A percentile compares a stretch with the other conserved stretches of the same genome.
Conservation (phyloP, 2,329 filamentous ascomycete species). For the Ophiostoma angusticollis region DNA sequence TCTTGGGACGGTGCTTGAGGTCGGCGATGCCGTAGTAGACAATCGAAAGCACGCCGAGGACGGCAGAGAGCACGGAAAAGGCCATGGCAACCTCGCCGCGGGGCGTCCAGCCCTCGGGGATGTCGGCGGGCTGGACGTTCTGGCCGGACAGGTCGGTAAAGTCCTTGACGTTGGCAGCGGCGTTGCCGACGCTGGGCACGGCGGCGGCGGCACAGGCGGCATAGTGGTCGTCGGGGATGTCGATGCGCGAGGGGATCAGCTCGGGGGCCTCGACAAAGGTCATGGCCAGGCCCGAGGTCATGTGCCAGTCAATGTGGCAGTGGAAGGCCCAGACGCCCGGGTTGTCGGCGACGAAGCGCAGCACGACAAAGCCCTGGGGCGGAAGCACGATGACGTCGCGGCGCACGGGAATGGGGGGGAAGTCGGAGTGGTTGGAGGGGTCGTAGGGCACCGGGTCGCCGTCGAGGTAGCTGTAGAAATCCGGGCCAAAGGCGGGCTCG, state of each 20-base stretch:
- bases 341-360: slow-evolving; percentile 57
- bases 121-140: slow-evolving; percentile 10
- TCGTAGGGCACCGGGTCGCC: slow-evolving; percentile 20
- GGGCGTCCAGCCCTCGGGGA: slow-evolving; percentile 36
- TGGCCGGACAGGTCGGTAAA: slow-evolving; percentile 18
- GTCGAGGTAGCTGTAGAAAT: slow-evolving; percentile 37
- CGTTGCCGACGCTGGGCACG: slow-evolving; percentile 18
- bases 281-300: slow-evolving; percentile 51
- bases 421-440: slow-evolving; percentile 21
- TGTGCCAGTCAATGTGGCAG: slow-evolving; percentile 72
- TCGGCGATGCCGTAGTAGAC: slow-evolving; percentile 49
- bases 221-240: slow-evolving; percentile 46
- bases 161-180: slow-evolving; percentile 17
- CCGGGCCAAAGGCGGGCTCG: slow-evolving; percentile 43
- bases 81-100: slow-evolving; percentile 62
- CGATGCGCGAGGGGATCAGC: slow-evolving; percentile 45
- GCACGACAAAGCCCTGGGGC: slow-evolving; percentile 53
- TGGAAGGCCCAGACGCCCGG: slow-evolving; percentile 54
- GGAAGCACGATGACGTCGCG: slow-evolving; percentile 56
- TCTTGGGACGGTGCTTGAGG: slow-evolving; percentile 12
- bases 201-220: slow-evolving; percentile 37
- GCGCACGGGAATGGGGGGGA: slow-evolving; percentile 46
- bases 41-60: slow-evolving; percentile 55
- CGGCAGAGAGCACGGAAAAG: slow-evolving; percentile 56
- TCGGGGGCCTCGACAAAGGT: slow-evolving; percentile 51